Evolutionary conservation across 768 basidiomycete species (phyloP), one percentile per base, ranked within the genome.

Genomic region (Pleurotus pulmonarius): DNA sequence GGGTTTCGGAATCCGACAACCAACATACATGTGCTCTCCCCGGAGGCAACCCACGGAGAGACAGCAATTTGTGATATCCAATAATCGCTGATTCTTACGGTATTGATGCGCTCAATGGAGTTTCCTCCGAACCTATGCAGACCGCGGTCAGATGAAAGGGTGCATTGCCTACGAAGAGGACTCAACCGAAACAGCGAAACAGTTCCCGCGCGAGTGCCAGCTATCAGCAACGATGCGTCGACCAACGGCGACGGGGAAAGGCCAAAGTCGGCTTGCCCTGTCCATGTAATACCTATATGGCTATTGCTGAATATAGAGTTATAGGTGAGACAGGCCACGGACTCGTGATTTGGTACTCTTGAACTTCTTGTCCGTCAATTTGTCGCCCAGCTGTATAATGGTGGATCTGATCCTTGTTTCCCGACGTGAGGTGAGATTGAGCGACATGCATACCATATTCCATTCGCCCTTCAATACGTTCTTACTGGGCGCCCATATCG

Each of bases 381-480:
- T 11, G 41, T 53, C 38, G 29, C 29, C 29, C 29, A 16, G 34
- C 9, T 22, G 51, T 53, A 41, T 53, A 53, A 41, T 53, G 11
- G 16, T 53, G 39, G 16, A 53, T n/a, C 43, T 69, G 56, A 26
- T 41, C 49, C 18, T 62, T 29, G 43, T 67, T 47, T 60, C 64
- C 52, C 58, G 56, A 12, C 69, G 62, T 43, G 60, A 51, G 46
- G 52, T n/a, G 49, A 52, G 37, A 58, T 60, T 5, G 54, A 66
- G 25, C 4, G 0, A n/a, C 3, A 13, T 38, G 39, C 65, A 16
- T 51, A 84, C 90, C 67, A 79, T 85, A 5, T 62, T 56, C 91
- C 90, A 92, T 73, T 88, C 82, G 46, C 90, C 89, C 58, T 80
- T 87, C 20, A 91, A 63, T 59, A 79, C 79, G 62, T 92, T 88